Conservation (phyloP, 768 basidiomycete species). For the Brasilioporus rufonigricans region DNA sequence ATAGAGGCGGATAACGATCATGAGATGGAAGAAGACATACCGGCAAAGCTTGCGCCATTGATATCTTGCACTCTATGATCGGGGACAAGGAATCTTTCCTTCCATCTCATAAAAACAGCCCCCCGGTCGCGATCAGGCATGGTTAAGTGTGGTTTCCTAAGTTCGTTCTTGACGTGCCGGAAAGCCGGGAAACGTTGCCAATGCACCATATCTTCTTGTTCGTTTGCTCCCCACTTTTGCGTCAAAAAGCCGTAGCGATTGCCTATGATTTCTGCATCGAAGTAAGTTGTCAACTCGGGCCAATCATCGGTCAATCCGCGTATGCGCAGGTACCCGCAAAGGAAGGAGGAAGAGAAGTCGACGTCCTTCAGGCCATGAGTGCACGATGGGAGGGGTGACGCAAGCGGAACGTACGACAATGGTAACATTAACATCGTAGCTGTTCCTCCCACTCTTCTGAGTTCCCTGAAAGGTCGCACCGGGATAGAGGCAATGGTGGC, state of each 20-base stretch:
- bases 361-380: constrained; percentile 61
- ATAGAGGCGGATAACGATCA: not conserved
- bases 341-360: constrained; percentile 78
- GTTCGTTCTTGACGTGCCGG: constrained; percentile 74
- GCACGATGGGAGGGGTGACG: not conserved
- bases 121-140: constrained; percentile 75
- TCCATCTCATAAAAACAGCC: constrained; percentile 95
- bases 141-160: constrained; percentile 74
- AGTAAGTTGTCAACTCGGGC: constrained; percentile 95
- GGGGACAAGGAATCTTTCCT: constrained; percentile 94
- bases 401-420: constrained; percentile 67
- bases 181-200: constrained; percentile 95
- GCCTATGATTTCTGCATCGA: constrained; percentile 95
- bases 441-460: constrained; percentile 91
- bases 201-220: constrained; percentile 90
- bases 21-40: constrained; percentile 41
- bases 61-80: constrained; percentile 93
- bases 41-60: constrained; percentile 92
- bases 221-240: constrained; percentile 85
- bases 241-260: constrained; percentile 89
- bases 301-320: constrained; percentile 90
- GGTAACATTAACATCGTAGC: constrained; percentile 91
- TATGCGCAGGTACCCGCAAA: constrained; percentile 92
- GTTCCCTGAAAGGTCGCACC: constrained; percentile 88
- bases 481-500: constrained; percentile 80